Evolutionary conservation across 2,329 filamentous ascomycete species (phyloP).

Genomic region (Botrytis byssoidea): DNA sequence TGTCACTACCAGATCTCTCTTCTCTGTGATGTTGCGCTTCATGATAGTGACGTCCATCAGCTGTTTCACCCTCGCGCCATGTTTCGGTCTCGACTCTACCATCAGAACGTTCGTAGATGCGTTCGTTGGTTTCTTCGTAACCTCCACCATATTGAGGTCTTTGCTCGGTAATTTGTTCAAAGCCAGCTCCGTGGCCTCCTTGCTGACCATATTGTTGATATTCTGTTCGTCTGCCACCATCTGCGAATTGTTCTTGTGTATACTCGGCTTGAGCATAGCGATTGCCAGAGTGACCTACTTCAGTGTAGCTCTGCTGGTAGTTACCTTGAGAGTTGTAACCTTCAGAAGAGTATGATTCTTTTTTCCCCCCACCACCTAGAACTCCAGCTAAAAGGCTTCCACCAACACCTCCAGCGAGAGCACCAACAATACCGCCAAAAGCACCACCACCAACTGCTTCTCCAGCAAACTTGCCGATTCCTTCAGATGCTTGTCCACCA

Average conservation of each 20-base stretch:
- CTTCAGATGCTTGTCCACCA: slow-evolving; percentile 24
- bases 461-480: slow-evolving; percentile 52
- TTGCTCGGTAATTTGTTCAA: slow-evolving; percentile 57
- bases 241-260: slow-evolving; percentile 55
- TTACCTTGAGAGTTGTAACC: slow-evolving; percentile 59
- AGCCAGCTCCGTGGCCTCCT: slow-evolving; percentile 48
- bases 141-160: slow-evolving; percentile 52
- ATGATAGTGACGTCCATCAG: slow-evolving; percentile 29
- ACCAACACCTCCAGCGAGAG: slow-evolving; percentile 64
- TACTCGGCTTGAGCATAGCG: slow-evolving; percentile 37
- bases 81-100: slow-evolving; percentile 36
- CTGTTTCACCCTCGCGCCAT: slow-evolving; percentile 27
- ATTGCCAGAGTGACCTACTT: slow-evolving; percentile 54
- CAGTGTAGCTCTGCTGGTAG: slow-evolving; percentile 58
- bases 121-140: slow-evolving; percentile 59
- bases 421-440: slow-evolving; percentile 68
- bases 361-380: slow-evolving; percentile 46
- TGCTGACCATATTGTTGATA: slow-evolving; percentile 58
- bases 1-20: slow-evolving; percentile 34
- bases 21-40: slow-evolving; percentile 29
- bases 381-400: slow-evolving; percentile 63
- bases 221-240: slow-evolving; percentile 57
- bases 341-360: slow-evolving; percentile 54
- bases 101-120: slow-evolving; percentile 45
- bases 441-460: slow-evolving; percentile 63